Base-by-base conservation (phyloP, 345 rosid genomes). In the Pugionium dolabratum region DNA sequence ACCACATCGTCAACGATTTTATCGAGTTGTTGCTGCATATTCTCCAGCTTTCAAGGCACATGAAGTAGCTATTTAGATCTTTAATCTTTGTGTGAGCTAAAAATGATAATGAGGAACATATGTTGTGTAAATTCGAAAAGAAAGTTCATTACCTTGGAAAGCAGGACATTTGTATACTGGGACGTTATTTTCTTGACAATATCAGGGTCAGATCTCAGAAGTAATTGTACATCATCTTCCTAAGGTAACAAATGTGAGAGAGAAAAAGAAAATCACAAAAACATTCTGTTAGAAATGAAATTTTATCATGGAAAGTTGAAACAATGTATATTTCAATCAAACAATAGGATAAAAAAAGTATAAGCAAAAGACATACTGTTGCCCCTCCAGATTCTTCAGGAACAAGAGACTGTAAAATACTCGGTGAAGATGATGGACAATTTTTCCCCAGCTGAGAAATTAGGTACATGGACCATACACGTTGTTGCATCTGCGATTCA, bases 1-100 rank as follows among this genome's bases (percentile, higher is more conserved):
- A 63, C 58, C 2, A 71, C 75, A 63, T 55, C 58, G 25, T 71
- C 58, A 31, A 71, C 69, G 29, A 71, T 49, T 2, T 8, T 32
- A 34, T 71, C 69, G 3, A 63, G 64, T 55, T 71, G 30, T 51
- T 71, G 57, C 51, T 71, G 43, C 75, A 71, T 71, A 55, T 31
- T 28, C 36, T 71, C 69, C 51, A 63, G 64, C 75, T 71, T 69
- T 52, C 27, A 26, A 33, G 27, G 27, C 51, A 34, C 25, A 27
- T 9, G 18, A 32, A 42, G 36, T 66, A 42, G 18, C 69, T 49
- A 49, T n/a, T 35, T 5, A 57, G n/a, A 58, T 68, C 7, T 31
- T 37, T 47, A 2, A 43, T 6, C 37, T 34, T 45, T 9, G 2
- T 9, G 7, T 4, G 41, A 37, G 35, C 56, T 47, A 47, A 11